A percentile compares a stretch with the other conserved stretches of the same genome.
These are phyloP conservation scores for Termitomyces titanicus DNA, from an alignment of 768 basidiomycete genomes.

Conservation along the genomic window DNA sequence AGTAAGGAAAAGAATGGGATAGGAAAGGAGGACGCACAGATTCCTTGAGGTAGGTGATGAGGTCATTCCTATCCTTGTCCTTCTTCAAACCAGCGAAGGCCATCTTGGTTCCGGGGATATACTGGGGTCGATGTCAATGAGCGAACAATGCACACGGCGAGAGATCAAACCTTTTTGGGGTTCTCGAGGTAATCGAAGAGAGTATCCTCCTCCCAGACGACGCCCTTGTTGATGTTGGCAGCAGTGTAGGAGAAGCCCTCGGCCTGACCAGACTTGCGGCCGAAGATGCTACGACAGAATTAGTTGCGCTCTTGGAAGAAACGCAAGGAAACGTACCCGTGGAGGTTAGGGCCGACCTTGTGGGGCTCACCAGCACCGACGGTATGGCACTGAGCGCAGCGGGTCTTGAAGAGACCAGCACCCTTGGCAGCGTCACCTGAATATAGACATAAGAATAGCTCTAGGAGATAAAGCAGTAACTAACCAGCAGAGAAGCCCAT, in stretches of 20 bases:
- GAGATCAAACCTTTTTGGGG: slow-evolving; percentile 79
- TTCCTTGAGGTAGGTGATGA: slow-evolving; percentile 81
- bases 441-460: not conserved
- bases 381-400: slow-evolving; percentile 94
- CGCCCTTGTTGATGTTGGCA: slow-evolving; percentile 93
- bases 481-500: slow-evolving; percentile 41
- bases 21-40: slow-evolving; percentile 42
- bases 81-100: slow-evolving; percentile 99
- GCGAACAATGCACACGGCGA: not conserved
- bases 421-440: slow-evolving; percentile 88
- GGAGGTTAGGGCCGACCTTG: slow-evolving; percentile 94
- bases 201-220: slow-evolving; percentile 83
- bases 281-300: slow-evolving; percentile 57
- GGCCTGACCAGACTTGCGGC: slow-evolving; percentile 82
- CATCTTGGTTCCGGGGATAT: slow-evolving; percentile 98
- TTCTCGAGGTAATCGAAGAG: slow-evolving; percentile 95
- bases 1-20: not conserved
- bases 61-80: slow-evolving; percentile 95
- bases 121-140: slow-evolving; percentile 35
- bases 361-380: slow-evolving; percentile 70
- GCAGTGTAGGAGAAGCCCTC: slow-evolving; percentile 89
- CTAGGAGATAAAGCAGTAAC: slow-evolving; percentile 39
- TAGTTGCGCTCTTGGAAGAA: not conserved
- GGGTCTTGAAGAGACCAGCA: slow-evolving; percentile 94
- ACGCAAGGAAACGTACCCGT: slow-evolving; percentile 57